A percentile compares a stretch with the other conserved stretches of the same genome.
Conservation (phyloP, 1,284 basidiomycete species). For the Xerocomus amazonicus region DNA sequence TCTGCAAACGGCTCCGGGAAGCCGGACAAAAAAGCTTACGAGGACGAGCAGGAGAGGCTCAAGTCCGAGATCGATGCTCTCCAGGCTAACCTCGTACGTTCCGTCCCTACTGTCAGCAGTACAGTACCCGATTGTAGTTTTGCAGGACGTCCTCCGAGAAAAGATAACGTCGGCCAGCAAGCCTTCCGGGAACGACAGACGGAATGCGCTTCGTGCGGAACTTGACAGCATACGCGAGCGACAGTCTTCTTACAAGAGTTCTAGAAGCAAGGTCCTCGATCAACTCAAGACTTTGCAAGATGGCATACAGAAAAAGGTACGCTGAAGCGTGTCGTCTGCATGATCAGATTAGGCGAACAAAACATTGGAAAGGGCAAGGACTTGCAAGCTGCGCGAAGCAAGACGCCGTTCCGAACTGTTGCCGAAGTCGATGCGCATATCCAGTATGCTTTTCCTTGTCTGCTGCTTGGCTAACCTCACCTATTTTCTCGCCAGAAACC, state of each 20-base stretch:
- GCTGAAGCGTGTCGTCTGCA: slow-evolving; percentile 11
- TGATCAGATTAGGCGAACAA: slow-evolving; percentile 1
- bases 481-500: slow-evolving; percentile 47
- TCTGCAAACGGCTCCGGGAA: slow-evolving; percentile 44
- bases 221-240: slow-evolving; percentile 77
- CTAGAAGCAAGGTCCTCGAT: slow-evolving; percentile 75
- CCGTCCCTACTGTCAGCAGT: neutral
- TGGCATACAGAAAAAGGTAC: slow-evolving; percentile 77
- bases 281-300: slow-evolving; percentile 86
- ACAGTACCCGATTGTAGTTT: slow-evolving; percentile 4
- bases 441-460: slow-evolving; percentile 48
- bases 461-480: slow-evolving; percentile 1
- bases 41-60: slow-evolving; percentile 79
- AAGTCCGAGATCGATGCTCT: slow-evolving; percentile 81
- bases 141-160: slow-evolving; percentile 72
- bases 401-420: slow-evolving; percentile 81
- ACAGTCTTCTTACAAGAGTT: slow-evolving; percentile 79
- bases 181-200: slow-evolving; percentile 65
- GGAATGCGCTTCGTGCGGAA: slow-evolving; percentile 75
- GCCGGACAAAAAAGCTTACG: slow-evolving; percentile 80
- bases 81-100: slow-evolving; percentile 76
- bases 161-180: slow-evolving; percentile 71
- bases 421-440: slow-evolving; percentile 89
- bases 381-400: slow-evolving; percentile 78
- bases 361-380: slow-evolving; percentile 70